phyloP scores from a whole-genome alignment of 1,139 yeast species.

The Yamadazyma atmosphaerica region DNA sequence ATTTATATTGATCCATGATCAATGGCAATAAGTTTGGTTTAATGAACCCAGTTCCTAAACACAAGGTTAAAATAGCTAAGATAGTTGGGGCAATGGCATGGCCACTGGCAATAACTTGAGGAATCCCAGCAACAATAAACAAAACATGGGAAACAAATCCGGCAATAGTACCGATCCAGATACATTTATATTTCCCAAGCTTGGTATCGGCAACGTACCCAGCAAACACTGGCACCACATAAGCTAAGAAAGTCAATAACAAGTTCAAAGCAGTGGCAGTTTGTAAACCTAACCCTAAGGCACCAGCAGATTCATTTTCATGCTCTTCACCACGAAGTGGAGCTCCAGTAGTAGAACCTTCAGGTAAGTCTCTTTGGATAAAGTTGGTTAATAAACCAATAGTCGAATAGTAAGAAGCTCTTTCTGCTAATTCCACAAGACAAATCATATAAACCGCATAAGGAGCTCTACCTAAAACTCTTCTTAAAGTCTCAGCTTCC shows the following conservation, averaged over 20 bases:
- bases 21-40: constrained; percentile 55
- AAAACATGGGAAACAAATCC: constrained; percentile 42
- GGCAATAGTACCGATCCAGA: constrained; percentile 40
- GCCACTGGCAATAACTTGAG: constrained; percentile 33
- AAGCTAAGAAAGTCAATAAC: constrained; percentile 42
- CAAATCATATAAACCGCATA: constrained; percentile 35
- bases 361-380: constrained; percentile 50
- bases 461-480: constrained; percentile 31
- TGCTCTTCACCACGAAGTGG: constrained; percentile 28
- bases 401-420: constrained; percentile 49
- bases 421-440: constrained; percentile 46
- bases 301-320: constrained; percentile 39
- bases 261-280: constrained; percentile 42
- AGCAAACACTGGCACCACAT: constrained; percentile 43
- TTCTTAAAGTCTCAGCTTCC: constrained; percentile 47
- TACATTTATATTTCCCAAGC: constrained; percentile 42
- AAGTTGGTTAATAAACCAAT: constrained; percentile 43
- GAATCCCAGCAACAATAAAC: constrained; percentile 42
- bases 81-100: constrained; percentile 36
- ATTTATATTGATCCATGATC: constrained; percentile 51
- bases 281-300: constrained; percentile 39
- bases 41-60: constrained; percentile 50
- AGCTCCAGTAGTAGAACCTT: constrained; percentile 49
- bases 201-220: constrained; percentile 47
- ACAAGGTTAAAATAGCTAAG: constrained; percentile 39